Percentiles rank a stretch among this genome's conserved stretches.
phyloP scores from a whole-genome alignment of 164 flowering plant genomes.

The Aristolochia californica region DNA sequence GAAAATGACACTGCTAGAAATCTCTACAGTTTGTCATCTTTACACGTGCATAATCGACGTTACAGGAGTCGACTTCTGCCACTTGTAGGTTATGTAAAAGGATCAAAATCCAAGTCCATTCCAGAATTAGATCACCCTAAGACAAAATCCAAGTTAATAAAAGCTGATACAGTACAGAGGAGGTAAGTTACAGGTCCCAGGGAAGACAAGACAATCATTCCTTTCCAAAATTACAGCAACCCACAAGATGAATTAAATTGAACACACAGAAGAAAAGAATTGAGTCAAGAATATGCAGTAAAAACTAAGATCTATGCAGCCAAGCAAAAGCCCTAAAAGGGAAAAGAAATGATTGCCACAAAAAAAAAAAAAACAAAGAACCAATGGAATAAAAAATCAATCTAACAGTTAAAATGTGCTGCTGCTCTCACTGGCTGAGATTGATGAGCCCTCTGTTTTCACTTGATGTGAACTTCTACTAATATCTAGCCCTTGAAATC shows the following conservation, averaged over 20 bases:
- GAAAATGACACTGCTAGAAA: too few relatives aligned
- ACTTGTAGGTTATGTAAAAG: too few relatives aligned
- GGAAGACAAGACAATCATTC: background rate
- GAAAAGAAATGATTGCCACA: background rate
- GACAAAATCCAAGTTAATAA: too few relatives aligned
- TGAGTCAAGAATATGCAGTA: slow-evolving; percentile 4
- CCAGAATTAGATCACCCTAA: too few relatives aligned
- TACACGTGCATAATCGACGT: too few relatives aligned
- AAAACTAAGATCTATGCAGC: background rate
- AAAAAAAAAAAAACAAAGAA: too few relatives aligned
- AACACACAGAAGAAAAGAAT: background rate
- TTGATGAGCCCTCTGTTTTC: slow-evolving; percentile 69
- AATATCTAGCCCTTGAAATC: slow-evolving; percentile 82
- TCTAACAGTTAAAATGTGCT: slow-evolving; percentile 41
- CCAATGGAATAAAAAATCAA: slow-evolving; percentile 15
- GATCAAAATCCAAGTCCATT: too few relatives aligned
- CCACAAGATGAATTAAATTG: slow-evolving; percentile 1
- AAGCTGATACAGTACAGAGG: too few relatives aligned
- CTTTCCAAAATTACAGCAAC: background rate
- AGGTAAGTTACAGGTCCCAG: too few relatives aligned
- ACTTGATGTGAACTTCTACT: slow-evolving; percentile 46
- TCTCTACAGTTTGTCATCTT: too few relatives aligned
- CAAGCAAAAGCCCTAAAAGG: background rate
- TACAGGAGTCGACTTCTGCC: too few relatives aligned
- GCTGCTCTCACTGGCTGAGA: slow-evolving; percentile 83